Evolutionary conservation across 139 green algal genomes (phyloP), one percentile per base, ranked within the genome.

Genomic region (Chlamydomonas applanata): DNA sequence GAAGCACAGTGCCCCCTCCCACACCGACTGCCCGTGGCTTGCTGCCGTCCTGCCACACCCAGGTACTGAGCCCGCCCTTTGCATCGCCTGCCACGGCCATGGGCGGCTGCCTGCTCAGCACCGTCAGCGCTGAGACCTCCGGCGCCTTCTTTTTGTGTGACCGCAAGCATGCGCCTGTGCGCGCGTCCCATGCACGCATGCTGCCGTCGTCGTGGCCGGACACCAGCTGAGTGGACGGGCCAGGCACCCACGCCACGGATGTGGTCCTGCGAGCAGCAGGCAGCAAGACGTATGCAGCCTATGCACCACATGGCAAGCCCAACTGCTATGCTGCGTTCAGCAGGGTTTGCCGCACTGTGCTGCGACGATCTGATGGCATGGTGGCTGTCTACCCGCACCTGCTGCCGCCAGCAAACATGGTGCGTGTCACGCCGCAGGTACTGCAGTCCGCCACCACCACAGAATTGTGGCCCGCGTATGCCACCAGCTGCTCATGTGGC

Each of bases 131-230:
- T 0, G 71, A 71, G 1, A 82, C 72, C 75, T 85, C 80, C 30
- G 71, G 52, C n/a, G 65, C 46, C 24, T 72, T 73, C 75, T 85
- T 85, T 22, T 64, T 52, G 59, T 82, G 71, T 13, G 34, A 27
- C 11, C 75, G 75, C 49, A 80, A 19, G 57, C 33, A 59, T 29
- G 66, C 59, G 33, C 71, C 75, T 17, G 5, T 67, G 22, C 2
- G 13, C 5, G 36, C 19, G 52, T 80, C 75, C 80, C 80, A 85
- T 33, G 34, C 34, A 24, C 75, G 72, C 59, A 85, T 24, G 0
- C 44, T 66, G 29, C 80, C 80, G 65, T 85, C 80, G 59, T 85
- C 77, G 49, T 74, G 71, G 54, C 71, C 71, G 1, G 77, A 53
- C 27, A 75, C 77, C 63, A 82, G 27, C 32, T 45, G 56, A 19